These are phyloP conservation scores for Boletus rubroflammeus DNA, from an alignment of 768 basidiomycete genomes.

Conservation along the genomic window DNA sequence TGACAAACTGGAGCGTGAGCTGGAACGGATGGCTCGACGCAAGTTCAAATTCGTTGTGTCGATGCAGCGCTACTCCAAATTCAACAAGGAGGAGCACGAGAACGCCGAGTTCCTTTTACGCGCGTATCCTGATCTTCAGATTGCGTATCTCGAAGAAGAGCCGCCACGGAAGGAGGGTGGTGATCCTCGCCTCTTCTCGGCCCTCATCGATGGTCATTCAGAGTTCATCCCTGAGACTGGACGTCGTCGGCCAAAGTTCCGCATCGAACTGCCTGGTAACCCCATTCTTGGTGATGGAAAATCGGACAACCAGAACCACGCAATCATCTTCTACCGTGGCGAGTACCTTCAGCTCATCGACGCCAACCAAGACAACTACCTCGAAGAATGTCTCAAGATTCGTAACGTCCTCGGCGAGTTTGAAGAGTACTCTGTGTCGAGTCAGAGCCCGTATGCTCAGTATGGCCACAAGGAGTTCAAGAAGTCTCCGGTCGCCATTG, in stretches of 20 bases:
- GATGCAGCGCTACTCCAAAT: conserved; percentile 99
- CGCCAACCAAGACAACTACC: conserved; percentile 99
- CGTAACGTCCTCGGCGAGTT: conserved; percentile 97
- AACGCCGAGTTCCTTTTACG: conserved; percentile 97
- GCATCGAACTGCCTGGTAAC: conserved; percentile 97
- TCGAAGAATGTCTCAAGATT: conserved; percentile 99
- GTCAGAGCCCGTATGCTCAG: conserved; percentile 88
- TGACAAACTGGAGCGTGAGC: conserved; percentile 91
- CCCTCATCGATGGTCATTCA: conserved; percentile 96
- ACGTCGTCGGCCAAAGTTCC: conserved; percentile 91
- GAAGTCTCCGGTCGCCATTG: conserved; percentile 88
- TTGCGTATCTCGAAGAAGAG: conserved; percentile 98
- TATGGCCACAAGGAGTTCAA: conserved; percentile 88
- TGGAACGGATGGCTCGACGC: conserved; percentile 95
- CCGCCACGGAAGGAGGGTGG: conserved; percentile 90
- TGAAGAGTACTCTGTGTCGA: conserved; percentile 84
- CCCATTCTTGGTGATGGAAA: conserved; percentile 99
- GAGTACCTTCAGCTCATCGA: conserved; percentile 99
- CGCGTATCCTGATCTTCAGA: conserved; percentile 97
- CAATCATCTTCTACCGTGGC: conserved; percentile 98
- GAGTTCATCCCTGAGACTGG: conserved; percentile 91
- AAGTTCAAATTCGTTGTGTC: conserved; percentile 99
- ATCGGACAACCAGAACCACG: conserved; percentile 99
- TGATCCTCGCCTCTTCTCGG: conserved; percentile 92
- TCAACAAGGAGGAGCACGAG: conserved; percentile 99